phyloP scores from a whole-genome alignment of 495 filamentous ascomycete genomes.

The Sporormia fimetaria region DNA sequence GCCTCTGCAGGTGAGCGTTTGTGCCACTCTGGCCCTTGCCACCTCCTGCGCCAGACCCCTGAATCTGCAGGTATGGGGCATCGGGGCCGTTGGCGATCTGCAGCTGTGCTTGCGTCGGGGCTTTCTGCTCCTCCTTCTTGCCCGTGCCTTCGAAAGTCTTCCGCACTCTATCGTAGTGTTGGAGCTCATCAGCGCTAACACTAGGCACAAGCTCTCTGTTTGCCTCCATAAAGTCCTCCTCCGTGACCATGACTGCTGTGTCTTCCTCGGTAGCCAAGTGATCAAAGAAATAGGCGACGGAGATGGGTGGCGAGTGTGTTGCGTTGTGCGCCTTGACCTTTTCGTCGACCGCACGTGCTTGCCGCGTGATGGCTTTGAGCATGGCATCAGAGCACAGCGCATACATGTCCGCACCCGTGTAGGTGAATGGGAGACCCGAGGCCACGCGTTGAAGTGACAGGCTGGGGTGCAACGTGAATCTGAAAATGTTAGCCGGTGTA shows the following conservation, averaged over 20 bases:
- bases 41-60: constrained; percentile 34
- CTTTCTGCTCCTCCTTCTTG: constrained; percentile 30
- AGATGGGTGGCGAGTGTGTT: constrained; percentile 39
- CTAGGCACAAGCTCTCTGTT: constrained; percentile 77
- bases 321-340: constrained; percentile 60
- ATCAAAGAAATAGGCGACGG: constrained; percentile 89
- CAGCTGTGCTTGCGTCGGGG: background rate
- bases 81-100: background rate
- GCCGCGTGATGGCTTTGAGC: constrained; percentile 93
- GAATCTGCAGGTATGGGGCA: background rate
- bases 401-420: constrained; percentile 94
- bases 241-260: constrained; percentile 71
- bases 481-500: constrained; percentile 27
- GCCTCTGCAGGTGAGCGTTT: constrained; percentile 1
- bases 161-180: constrained; percentile 80
- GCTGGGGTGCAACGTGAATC: constrained; percentile 67
- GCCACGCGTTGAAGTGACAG: constrained; percentile 66
- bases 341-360: constrained; percentile 69
- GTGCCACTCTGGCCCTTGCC: constrained; percentile 37
- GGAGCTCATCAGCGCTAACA: constrained; percentile 85
- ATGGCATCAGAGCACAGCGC: constrained; percentile 94
- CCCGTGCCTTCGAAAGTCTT: constrained; percentile 56
- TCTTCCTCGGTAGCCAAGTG: constrained; percentile 75
- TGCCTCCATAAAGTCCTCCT: constrained; percentile 74
- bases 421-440: constrained; percentile 78